These are phyloP conservation scores for Cyanodermella asteris DNA, from an alignment of 2,329 filamentous ascomycete genomes.

Conservation along the genomic window DNA sequence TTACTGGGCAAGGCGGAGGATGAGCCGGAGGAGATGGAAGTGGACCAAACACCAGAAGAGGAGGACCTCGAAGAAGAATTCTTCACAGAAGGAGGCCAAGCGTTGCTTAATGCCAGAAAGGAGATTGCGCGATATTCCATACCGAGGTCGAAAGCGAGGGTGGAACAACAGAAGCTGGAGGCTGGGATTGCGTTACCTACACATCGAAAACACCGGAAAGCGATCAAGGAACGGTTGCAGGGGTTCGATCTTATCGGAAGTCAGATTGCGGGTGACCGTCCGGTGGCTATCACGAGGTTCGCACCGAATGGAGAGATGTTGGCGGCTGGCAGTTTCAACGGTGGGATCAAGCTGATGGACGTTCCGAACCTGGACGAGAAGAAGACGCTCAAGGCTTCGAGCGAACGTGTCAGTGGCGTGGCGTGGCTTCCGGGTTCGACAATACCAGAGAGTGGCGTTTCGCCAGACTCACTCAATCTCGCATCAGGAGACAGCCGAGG, in stretches of 20 bases:
- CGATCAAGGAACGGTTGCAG: slow-evolving; percentile 60
- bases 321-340: slow-evolving; percentile 83
- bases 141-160: slow-evolving; percentile 54
- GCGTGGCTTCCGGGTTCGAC: slow-evolving; percentile 78
- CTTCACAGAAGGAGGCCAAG: slow-evolving; percentile 62
- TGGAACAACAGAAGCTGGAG: slow-evolving; percentile 60
- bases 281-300: slow-evolving; percentile 80
- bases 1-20: slow-evolving; percentile 52
- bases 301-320: slow-evolving; percentile 65
- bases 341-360: slow-evolving; percentile 65
- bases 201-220: slow-evolving; percentile 81
- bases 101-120: slow-evolving; percentile 53
- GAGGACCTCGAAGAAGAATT: slow-evolving; percentile 76
- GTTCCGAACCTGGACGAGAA: slow-evolving; percentile 66
- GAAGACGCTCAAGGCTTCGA: slow-evolving; percentile 59
- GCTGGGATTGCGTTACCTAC: slow-evolving; percentile 65
- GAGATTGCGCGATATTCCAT: slow-evolving; percentile 68
- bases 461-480: slow-evolving; percentile 54
- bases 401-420: slow-evolving; percentile 70
- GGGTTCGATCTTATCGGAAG: slow-evolving; percentile 82
- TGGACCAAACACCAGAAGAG: slow-evolving; percentile 29
- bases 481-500: slow-evolving; percentile 81
- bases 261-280: slow-evolving; percentile 76
- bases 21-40: slow-evolving; percentile 31
- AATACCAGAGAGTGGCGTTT: slow-evolving; percentile 46